Percentiles rank a stretch among this genome's conserved stretches.
Evolutionary conservation across 352 stramenopile species (phyloP).

Genomic region (Peronospora farinosa): DNA sequence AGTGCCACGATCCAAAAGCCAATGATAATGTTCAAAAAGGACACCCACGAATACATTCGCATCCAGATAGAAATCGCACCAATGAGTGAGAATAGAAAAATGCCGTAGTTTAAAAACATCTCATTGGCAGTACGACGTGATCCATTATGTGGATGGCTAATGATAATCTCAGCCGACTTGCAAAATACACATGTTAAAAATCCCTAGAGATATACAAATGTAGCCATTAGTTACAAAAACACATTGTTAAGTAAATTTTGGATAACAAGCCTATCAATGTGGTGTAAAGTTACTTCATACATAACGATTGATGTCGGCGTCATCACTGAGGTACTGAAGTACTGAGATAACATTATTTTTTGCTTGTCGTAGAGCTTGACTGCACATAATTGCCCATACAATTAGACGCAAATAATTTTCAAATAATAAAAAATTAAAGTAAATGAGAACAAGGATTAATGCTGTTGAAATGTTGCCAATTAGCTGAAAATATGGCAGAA

Average conservation of each 20-base stretch:
- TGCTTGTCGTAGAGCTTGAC: slow-evolving; percentile 74
- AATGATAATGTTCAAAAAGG: slow-evolving; percentile 68
- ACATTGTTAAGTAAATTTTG: too few relatives aligned
- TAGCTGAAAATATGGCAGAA: slow-evolving; percentile 50
- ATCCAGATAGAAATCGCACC: slow-evolving; percentile 82
- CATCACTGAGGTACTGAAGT: slow-evolving; percentile 80
- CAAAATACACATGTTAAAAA: slow-evolving; percentile 76
- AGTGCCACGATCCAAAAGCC: slow-evolving; percentile 59
- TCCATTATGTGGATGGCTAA: slow-evolving; percentile 60
- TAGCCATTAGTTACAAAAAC: background rate
- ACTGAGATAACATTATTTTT: slow-evolving; percentile 83
- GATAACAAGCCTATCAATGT: background rate
- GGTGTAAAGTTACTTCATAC: slow-evolving; percentile 19
- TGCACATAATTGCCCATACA: slow-evolving; percentile 84
- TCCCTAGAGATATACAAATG: slow-evolving; percentile 30
- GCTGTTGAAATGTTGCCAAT: slow-evolving; percentile 85
- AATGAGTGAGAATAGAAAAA: slow-evolving; percentile 81
- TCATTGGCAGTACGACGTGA: slow-evolving; percentile 66
- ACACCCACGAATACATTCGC: slow-evolving; percentile 77
- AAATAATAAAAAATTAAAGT: slow-evolving; percentile 88
- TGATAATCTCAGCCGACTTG: slow-evolving; percentile 73
- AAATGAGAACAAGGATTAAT: slow-evolving; percentile 79
- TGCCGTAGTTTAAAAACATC: slow-evolving; percentile 83
- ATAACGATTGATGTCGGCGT: slow-evolving; percentile 62
- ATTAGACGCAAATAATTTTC: slow-evolving; percentile 86